These are phyloP conservation scores for Lyophyllum shimeji DNA, from an alignment of 768 basidiomycete genomes.

Conservation along the genomic window DNA sequence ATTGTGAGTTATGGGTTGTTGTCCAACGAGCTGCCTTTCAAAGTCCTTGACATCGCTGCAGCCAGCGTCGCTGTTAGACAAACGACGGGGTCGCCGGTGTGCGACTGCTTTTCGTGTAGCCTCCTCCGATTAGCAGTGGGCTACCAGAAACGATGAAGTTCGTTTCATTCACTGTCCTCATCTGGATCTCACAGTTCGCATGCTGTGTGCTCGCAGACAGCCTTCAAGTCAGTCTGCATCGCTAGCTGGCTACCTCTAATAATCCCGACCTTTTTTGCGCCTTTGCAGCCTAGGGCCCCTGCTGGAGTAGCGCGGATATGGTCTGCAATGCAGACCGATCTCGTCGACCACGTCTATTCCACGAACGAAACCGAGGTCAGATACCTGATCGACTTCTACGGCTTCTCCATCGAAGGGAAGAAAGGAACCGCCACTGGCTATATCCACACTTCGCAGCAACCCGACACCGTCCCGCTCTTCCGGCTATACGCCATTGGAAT, in stretches of 20 bases:
- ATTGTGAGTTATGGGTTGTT: not conserved
- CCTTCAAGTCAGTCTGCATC: conserved; percentile 7
- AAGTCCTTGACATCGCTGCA: not conserved
- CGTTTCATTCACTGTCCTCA: not conserved
- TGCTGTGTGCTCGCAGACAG: not conserved
- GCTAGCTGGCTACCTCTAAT: not conserved
- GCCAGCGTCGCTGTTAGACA: not conserved
- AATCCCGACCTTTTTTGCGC: too few species aligned
- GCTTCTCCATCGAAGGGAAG: conserved; percentile 19
- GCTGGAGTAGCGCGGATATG: conserved; percentile 17
- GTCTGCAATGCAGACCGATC: conserved; percentile 21
- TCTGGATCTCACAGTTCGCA: not conserved
- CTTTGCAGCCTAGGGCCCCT: conserved; percentile 9
- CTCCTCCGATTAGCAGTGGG: not conserved
- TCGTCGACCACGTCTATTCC: conserved; percentile 23
- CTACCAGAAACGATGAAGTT: not conserved
- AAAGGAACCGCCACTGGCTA: conserved; percentile 20
- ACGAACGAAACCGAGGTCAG: conserved; percentile 18
- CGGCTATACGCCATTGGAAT: conserved; percentile 19
- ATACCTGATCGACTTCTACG: conserved; percentile 21
- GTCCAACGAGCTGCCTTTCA: not conserved
- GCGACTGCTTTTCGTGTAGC: too few species aligned
- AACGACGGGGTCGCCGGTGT: too few species aligned
- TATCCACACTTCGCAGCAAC: conserved; percentile 12
- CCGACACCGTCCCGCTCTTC: conserved; percentile 20